Base-by-base conservation (phyloP, 495 filamentous ascomycete species). In the Platismatia glauca region DNA sequence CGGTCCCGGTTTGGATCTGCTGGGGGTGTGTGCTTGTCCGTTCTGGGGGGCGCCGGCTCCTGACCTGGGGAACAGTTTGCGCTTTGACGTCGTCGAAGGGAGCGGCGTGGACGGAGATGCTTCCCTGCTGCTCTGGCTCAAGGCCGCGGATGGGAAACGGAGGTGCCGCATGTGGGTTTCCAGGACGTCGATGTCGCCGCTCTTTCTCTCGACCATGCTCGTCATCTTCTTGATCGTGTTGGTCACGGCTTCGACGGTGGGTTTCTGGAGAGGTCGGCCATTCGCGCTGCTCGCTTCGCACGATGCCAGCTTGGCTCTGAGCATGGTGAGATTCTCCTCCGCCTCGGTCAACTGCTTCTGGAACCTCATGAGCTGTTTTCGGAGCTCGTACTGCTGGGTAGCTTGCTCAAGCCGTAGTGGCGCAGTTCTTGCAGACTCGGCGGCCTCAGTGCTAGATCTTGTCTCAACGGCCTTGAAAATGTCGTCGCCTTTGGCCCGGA, bases 211-310 rank as follows among this genome's bases (percentile, higher is more conserved):
- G 0, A 87, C 86, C 89, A 97, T 95, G 63, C 76, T 83, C 58
- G 91, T 97, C 84, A 99, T 89, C 60, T 94, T 96, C 58, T 77
- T 77, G 65, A 99, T 95, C 8, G 95, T 97, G 57, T 87, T 88
- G 50, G 89, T 84, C 24, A 97, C 90, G 11, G 90, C 90, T 66
- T 97, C 95, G 2, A 96, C 87, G 0, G 93, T 97, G 4, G 94
- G 95, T n/a, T 79, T 76, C 48, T 79, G 70, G 2, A 74, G 70
- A 16, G 72, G 60, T 31, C 68, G 71, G 3, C 73, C 69, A 61
- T 64, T 70, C n/a, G 71, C 75, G 24, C 75, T 74, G 29, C 73
- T 70, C n/a, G 60, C 59, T 48, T 81, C 74, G 13, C 63, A 56
- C 20, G 83, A 79, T 2, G 88, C 86, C 29, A 97, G 78, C 66